Evolutionary conservation across 306 rosid species (phyloP), one percentile per base, ranked within the genome.

Genomic region (Dicorynia guianensis): DNA sequence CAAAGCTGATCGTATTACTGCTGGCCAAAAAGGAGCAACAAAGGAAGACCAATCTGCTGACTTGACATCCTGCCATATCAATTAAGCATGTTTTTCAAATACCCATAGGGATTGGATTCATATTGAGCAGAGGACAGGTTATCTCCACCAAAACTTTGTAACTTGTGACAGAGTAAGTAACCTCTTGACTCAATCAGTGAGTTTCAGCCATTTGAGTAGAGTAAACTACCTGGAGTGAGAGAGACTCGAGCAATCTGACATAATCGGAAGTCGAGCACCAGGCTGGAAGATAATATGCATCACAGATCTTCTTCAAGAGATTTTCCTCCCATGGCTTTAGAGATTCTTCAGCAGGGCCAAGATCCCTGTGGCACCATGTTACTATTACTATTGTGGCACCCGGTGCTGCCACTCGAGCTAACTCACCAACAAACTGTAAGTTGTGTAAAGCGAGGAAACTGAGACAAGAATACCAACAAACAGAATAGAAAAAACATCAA

Each of bases 21-120:
- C 98, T 2, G 96, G 96, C 98, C 98, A 94, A 79, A 94, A 94
- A 33, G 96, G 96, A 46, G 98, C 95, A 36, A 94, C 98, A 80
- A 62, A 75, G 14, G 55, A 36, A 39, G 98, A 88, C 98, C 98
- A 94, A 62, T 94, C 96, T 79, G 86, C 96, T 15, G 88, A 66
- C 72, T 87, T 88, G 65, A 94, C 90, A 74, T 92, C 93, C 98
- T 93, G 90, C 63, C 12, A 67, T 11, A 42, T 47, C 43, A 44
- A 38, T 19, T 0, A 46, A 59, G 35, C 39, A 40, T 54, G 64
- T 67, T 59, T 34, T 49, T 20, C 35, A 18, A 38, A 58, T 36
- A 5, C 78, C 12, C 18, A 48, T 0, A 3, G 17, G n/a, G 9
- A n/a, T 39, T 5, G 10, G 38, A 54, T 11, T 7, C 20, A 11